A percentile compares a stretch with the other conserved stretches of the same genome.
phyloP scores from a whole-genome alignment of 1,284 basidiomycete species.

The Cutaneotrichosporon cutaneum region DNA sequence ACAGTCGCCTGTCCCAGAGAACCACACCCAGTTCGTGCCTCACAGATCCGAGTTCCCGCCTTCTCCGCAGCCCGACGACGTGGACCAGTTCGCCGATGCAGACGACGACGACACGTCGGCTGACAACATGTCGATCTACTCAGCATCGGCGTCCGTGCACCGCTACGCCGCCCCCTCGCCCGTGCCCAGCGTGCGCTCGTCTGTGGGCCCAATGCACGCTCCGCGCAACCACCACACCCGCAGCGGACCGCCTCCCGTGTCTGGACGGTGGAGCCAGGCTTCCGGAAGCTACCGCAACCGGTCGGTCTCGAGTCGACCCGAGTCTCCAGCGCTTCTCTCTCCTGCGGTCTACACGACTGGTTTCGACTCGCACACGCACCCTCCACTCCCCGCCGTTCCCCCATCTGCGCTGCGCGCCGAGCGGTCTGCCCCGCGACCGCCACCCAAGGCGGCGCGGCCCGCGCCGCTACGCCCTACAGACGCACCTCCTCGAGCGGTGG shows the following conservation, averaged over 20 bases:
- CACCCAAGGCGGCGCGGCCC: conserved; percentile 7
- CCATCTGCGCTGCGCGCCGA: conserved; percentile 14
- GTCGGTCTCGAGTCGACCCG: conserved; percentile 21
- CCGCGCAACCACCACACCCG: conserved; percentile 20
- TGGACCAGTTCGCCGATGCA: conserved; percentile 59
- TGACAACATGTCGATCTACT: conserved; percentile 32
- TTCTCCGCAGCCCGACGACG: conserved; percentile 26
- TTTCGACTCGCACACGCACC: conserved; percentile 11
- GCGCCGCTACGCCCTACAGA: conserved; percentile 25
- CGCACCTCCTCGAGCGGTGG: conserved; percentile 18
- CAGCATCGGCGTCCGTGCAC: conserved; percentile 38
- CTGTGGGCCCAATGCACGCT: conserved; percentile 7
- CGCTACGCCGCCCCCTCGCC: conserved; percentile 16
- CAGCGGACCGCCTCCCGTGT: conserved; percentile 22
- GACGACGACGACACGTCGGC: conserved; percentile 56
- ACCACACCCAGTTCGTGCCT: conserved; percentile 5
- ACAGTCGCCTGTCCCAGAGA: conserved; percentile 18
- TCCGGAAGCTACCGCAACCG: conserved; percentile 21
- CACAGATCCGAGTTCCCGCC: neutral
- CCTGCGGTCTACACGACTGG: conserved; percentile 20
- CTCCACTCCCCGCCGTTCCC: conserved; percentile 7
- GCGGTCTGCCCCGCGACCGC: conserved; percentile 15
- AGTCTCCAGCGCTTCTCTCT: conserved; percentile 29
- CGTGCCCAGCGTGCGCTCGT: conserved; percentile 15
- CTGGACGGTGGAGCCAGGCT: conserved; percentile 26